Base-by-base conservation (phyloP, 768 basidiomycete species). In the Hericium alpestre region DNA sequence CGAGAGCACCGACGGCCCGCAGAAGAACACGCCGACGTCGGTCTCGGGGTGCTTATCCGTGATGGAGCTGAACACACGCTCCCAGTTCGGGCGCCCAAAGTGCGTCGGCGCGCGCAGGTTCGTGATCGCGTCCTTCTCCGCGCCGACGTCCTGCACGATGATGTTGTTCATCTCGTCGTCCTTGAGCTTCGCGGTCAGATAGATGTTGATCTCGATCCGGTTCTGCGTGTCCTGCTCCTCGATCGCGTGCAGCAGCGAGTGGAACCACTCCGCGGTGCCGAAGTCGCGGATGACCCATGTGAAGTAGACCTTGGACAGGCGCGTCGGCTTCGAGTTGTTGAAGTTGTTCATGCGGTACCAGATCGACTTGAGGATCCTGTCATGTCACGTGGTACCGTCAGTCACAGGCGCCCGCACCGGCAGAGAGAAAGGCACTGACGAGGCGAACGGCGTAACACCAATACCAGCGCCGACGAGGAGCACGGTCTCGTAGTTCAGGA, bases 321-420 rank as follows among this genome's bases (percentile, higher is more conserved):
- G 80, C 1, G 93, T 94, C 13, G 82, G 81, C 69, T 83, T 85
- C 22, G 79, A 80, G 60, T 76, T 72, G 65, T 86, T 81, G 65
- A 92, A 78, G 72, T 86, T 86, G 73, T 93, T 95, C 87, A 94
- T 87, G 57, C 92, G 87, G 73, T 96, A 97, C 93, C 93, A 94
- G 65, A 94, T 90, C 13, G 87, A 86, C 70, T 94, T 91, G 55
- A 91, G 72, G 63, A 90, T 91, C 53, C 87, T 88, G 61, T 10
- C 18, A n/a, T 58, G 32, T 16, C 53, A 15, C 23, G 43, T n/a
- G 32, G 2, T 1, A 8, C 32, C 32, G 32, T 32, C 32, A 32
- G 43, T 46, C 49, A 51, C 15, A 23, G 20, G 15, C 12, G 48
- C 46, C 0, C 20, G 51, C 46, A 38, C n/a, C n/a, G 38, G 11